phyloP scores from a whole-genome alignment of 495 filamentous ascomycete species.

The Bacidia rubella region DNA sequence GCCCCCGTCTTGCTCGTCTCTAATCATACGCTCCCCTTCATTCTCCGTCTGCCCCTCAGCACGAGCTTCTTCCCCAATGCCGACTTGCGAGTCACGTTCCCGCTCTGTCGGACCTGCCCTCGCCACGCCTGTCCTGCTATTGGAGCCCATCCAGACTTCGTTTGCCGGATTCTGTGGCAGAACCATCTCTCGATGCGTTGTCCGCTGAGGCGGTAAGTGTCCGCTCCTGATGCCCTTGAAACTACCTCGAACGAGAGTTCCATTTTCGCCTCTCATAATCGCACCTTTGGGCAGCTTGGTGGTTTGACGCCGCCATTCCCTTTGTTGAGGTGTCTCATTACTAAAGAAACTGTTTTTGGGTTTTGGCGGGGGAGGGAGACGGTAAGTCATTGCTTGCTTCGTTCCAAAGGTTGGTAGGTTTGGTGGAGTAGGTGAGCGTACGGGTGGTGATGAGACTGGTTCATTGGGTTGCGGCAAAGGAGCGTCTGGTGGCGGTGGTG shows the following conservation, averaged over 20 bases:
- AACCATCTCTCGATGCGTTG: neutral
- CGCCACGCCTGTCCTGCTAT: neutral
- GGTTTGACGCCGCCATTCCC: slow-evolving; percentile 11
- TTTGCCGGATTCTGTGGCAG: neutral
- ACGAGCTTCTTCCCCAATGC: too few species aligned
- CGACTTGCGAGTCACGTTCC: neutral
- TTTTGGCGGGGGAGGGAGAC: slow-evolving; percentile 14
- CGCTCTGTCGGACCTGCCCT: neutral
- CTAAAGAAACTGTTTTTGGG: slow-evolving; percentile 9
- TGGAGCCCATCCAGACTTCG: neutral
- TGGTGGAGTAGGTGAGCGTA: slow-evolving; percentile 31
- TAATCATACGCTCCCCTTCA: too few species aligned
- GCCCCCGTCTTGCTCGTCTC: too few species aligned
- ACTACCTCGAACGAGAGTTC: slow-evolving; percentile 13
- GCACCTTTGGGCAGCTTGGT: slow-evolving; percentile 14
- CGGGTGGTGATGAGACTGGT: slow-evolving; percentile 30
- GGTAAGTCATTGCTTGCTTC: slow-evolving; percentile 28
- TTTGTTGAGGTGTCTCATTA: slow-evolving; percentile 5
- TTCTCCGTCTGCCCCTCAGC: too few species aligned
- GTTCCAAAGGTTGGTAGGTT: slow-evolving; percentile 35
- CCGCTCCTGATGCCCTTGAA: slow-evolving; percentile 10
- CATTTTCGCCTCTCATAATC: slow-evolving; percentile 19
- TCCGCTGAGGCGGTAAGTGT: slow-evolving; percentile 12
- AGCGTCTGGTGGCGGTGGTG: slow-evolving; percentile 3
- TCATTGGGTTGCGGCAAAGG: slow-evolving; percentile 22